Evolutionary conservation across 164 flowering plant species (phyloP).

Genomic region (Kalanchoe fedtschenkoi): DNA sequence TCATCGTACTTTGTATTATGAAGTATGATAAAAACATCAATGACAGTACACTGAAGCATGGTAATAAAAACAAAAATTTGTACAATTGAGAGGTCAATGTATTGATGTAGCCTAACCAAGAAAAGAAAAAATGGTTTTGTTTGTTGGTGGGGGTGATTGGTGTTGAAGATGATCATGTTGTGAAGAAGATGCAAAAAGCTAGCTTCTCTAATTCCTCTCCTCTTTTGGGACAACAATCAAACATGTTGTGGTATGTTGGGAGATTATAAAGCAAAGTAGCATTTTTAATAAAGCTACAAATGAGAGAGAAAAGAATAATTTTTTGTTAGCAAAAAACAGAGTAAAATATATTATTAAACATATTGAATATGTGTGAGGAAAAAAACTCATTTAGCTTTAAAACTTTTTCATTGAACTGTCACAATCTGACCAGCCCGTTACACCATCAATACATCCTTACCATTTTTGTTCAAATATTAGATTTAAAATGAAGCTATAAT

Average conservation of each 20-base stretch:
- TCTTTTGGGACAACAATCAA: background rate
- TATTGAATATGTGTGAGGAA: no score
- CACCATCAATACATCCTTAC: background rate
- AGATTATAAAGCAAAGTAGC: background rate
- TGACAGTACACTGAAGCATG: no score
- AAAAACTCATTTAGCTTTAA: background rate
- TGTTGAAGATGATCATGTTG: slow-evolving; percentile 6
- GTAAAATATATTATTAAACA: no score
- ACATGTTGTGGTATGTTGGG: background rate
- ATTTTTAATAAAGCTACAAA: slow-evolving; percentile 1
- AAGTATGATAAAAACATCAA: no score
- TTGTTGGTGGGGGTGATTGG: slow-evolving; percentile 3
- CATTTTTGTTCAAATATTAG: background rate
- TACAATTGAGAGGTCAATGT: no score
- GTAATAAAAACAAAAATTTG: no score
- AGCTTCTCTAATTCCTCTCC: background rate
- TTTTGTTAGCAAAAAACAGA: no score
- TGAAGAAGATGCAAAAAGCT: slow-evolving; percentile 6
- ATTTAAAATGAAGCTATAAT: background rate
- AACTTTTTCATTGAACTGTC: slow-evolving; percentile 1
- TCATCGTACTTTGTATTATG: no score
- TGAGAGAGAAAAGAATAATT: background rate
- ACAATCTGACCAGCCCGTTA: slow-evolving; percentile 2
- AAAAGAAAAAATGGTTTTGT: background rate
- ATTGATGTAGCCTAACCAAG: no score